Base-by-base conservation (phyloP, 352 stramenopile genomes). In the Elongisporangium prolatum region DNA sequence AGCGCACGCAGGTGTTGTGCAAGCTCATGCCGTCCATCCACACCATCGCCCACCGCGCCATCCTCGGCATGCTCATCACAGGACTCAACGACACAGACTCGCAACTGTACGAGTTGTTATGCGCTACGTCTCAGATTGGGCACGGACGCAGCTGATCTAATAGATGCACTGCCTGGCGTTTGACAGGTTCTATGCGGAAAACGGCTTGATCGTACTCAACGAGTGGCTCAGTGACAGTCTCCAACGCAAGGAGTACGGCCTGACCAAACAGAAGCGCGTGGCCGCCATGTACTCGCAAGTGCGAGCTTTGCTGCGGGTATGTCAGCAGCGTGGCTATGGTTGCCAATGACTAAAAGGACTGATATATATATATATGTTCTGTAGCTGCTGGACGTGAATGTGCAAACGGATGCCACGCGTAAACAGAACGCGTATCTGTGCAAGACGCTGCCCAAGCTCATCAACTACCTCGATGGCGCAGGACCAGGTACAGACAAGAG, bases 11-110 rank as follows among this genome's bases (percentile, higher is more conserved):
- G 63, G 75, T 91, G 59, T 70, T 91, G 37, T 89, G 80, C 68
- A 86, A 89, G 58, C 83, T 93, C 69, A 86, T 93, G 83, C 79
- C 83, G 49, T 91, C 78, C 47, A 91, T 93, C 63, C 79, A 91
- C 69, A 93, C 83, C 64, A 58, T 78, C 44, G 80, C 83, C 50
- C 83, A 93, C 63, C 83, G 83, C 64, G 83, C 79, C 14, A 88
- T 91, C 48, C 69, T 93, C 54, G 80, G 77, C 47, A 84, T 93
- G 70, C 74, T 93, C 49, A 65, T 93, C 50, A 68, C 70, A 25
- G 73, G 77, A 40, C 77, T 93, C 63, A 86, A 69, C 69, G 79
- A 89, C 64, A 71, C 71, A 54, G 83, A 93, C 66, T 71, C 70
- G 40, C 77, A 87, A 63, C 84, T 77, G 79, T 92, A 50, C 52